Conservation (phyloP, 164 flowering plant species). For the Aristolochia contorta region DNA sequence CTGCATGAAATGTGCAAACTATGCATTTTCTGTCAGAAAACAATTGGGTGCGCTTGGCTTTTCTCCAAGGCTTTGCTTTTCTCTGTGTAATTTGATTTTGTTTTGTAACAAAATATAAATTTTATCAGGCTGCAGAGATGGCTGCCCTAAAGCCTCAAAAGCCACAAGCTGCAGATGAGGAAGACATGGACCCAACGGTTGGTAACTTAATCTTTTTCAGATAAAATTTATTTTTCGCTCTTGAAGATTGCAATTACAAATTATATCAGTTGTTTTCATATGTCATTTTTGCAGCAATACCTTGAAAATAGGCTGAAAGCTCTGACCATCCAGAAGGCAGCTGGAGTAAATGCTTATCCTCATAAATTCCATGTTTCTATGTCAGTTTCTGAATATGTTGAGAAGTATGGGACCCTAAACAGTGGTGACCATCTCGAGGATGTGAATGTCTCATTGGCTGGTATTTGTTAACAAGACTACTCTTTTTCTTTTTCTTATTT, state of each 20-base stretch:
- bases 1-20: no score
- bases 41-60: no score
- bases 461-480: slow-evolving; percentile 21
- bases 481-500: neutral
- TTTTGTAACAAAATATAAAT: no score
- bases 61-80: no score
- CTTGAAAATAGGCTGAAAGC: slow-evolving; percentile 69
- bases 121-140: slow-evolving; percentile 38
- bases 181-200: slow-evolving; percentile 95
- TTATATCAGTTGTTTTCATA: neutral
- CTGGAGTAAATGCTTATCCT: slow-evolving; percentile 73
- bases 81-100: no score
- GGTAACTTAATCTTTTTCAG: neutral
- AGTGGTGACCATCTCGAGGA: slow-evolving; percentile 64
- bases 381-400: slow-evolving; percentile 48
- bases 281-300: slow-evolving; percentile 65
- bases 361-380: slow-evolving; percentile 64
- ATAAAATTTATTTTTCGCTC: no score
- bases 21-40: no score
- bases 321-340: slow-evolving; percentile 45
- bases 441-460: slow-evolving; percentile 55
- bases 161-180: slow-evolving; percentile 62
- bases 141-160: slow-evolving; percentile 34
- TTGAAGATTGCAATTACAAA: no score
- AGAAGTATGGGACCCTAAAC: slow-evolving; percentile 40